phyloP scores from a whole-genome alignment of 768 basidiomycete genomes.

The Boletus sp. region DNA sequence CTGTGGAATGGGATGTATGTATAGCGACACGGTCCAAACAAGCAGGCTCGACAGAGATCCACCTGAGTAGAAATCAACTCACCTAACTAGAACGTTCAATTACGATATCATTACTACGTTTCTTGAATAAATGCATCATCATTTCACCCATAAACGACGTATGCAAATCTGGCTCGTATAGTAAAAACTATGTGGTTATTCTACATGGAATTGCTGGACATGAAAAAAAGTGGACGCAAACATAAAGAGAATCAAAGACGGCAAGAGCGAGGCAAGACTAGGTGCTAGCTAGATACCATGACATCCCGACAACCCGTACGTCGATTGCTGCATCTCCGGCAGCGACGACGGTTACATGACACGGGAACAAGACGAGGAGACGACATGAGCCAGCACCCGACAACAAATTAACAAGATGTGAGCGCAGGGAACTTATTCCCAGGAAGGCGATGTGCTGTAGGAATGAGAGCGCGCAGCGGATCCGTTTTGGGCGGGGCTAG shows the following conservation, averaged over 20 bases:
- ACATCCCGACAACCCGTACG: conserved; percentile 9
- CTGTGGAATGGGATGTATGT: neutral
- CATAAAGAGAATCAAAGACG: conserved; percentile 7
- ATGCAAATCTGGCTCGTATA: conserved; percentile 20
- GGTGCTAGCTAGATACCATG: conserved; percentile 22
- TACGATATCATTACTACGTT: neutral
- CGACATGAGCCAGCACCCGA: conserved; percentile 12
- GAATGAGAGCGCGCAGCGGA: conserved; percentile 39
- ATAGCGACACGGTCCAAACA: neutral
- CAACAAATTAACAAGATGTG: conserved; percentile 9
- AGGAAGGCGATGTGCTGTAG: conserved; percentile 51
- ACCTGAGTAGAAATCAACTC: neutral
- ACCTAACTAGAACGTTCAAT: neutral
- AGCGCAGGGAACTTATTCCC: conserved; percentile 38
- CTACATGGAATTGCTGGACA: conserved; percentile 36
- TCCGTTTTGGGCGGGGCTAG: conserved; percentile 63
- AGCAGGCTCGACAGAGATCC: neutral
- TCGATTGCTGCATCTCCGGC: conserved; percentile 6
- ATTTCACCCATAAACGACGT: conserved; percentile 1
- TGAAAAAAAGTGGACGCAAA: conserved; percentile 7
- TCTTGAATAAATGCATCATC: conserved; percentile 1
- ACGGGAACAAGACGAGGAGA: neutral
- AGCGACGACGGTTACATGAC: conserved; percentile 4
- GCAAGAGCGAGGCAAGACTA: conserved; percentile 20
- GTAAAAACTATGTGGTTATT: conserved; percentile 32